A percentile compares a stretch with the other conserved stretches of the same genome.
These are phyloP conservation scores for Candida yuanshanica DNA, from an alignment of 805 yeast genomes.

Conservation along the genomic window DNA sequence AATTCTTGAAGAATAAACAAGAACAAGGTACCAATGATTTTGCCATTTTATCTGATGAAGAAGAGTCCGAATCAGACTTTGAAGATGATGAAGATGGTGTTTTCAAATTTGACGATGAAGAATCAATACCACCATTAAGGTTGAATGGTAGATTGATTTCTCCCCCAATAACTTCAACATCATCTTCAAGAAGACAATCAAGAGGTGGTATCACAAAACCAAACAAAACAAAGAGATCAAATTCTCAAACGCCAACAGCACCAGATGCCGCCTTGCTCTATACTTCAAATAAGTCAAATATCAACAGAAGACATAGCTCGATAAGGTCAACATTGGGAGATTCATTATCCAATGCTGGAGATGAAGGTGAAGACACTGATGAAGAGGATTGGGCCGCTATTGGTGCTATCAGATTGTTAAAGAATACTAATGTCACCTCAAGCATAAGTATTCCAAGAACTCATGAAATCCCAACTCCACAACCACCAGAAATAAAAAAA, in stretches of 20 bases:
- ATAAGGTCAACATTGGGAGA: conserved; percentile 38
- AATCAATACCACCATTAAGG: conserved; percentile 22
- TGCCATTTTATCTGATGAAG: conserved; percentile 25
- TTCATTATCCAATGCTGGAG: conserved; percentile 1
- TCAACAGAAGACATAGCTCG: conserved; percentile 23
- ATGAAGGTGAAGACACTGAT: conserved; percentile 59
- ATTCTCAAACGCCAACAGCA: conserved; percentile 32
- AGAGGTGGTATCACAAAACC: conserved; percentile 22
- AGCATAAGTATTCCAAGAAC: conserved; percentile 6
- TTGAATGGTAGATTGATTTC: conserved; percentile 20
- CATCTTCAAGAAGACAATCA: conserved; percentile 15
- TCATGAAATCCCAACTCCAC: conserved; percentile 5
- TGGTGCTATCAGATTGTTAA: conserved; percentile 68
- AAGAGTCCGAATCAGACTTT: conserved; percentile 26
- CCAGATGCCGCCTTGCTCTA: conserved; percentile 20
- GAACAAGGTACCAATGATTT: conserved; percentile 21
- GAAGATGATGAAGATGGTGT: conserved; percentile 30
- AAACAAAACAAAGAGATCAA: conserved; percentile 26
- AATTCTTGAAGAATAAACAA: conserved; percentile 15
- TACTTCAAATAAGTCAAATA: conserved; percentile 9
- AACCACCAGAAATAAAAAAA: conserved; percentile 11
- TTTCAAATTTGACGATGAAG: conserved; percentile 34
- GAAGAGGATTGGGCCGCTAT: conserved; percentile 96
- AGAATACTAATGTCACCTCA: conserved; percentile 9
- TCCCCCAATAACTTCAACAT: conserved; percentile 13